phyloP scores from a whole-genome alignment of 768 basidiomycete species.

The Trametes punicea region DNA sequence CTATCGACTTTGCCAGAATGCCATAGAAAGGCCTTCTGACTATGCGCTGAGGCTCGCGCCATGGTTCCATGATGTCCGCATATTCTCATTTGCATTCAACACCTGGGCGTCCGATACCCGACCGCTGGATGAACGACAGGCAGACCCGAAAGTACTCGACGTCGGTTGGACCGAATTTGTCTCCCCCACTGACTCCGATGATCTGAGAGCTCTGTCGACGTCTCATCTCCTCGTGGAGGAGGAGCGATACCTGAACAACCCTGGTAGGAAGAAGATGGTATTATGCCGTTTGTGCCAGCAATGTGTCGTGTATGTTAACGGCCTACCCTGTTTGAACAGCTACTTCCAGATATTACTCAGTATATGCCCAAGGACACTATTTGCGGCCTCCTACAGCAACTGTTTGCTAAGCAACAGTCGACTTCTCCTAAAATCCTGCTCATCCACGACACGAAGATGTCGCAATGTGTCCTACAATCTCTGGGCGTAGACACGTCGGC shows the following conservation, averaged over 20 bases:
- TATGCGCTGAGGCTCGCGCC: conserved; percentile 31
- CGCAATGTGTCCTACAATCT: conserved; percentile 37
- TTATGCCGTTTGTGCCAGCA: conserved; percentile 4
- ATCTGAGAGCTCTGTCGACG: conserved; percentile 10
- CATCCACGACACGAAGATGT: conserved; percentile 41
- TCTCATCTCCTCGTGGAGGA: conserved; percentile 18
- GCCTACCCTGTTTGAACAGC: neutral
- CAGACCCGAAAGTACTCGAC: conserved; percentile 35
- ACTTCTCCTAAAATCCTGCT: conserved; percentile 42
- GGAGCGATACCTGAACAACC: conserved; percentile 17
- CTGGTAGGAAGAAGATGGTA: conserved; percentile 15
- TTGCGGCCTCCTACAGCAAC: conserved; percentile 8
- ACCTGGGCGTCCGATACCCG: conserved; percentile 36
- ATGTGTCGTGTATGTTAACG: neutral
- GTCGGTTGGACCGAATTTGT: conserved; percentile 42
- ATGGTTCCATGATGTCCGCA: conserved; percentile 33
- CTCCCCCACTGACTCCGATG: conserved; percentile 19
- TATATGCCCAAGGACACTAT: neutral
- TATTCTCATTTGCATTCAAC: conserved; percentile 38
- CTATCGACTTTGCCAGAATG: conserved; percentile 16
- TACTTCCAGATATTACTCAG: conserved; percentile 7
- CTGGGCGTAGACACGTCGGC: conserved; percentile 40
- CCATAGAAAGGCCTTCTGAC: conserved; percentile 24
- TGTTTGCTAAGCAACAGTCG: conserved; percentile 24
- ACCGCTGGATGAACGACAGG: conserved; percentile 26